phyloP scores from a whole-genome alignment of 2,329 filamentous ascomycete species.

The Rhynchosporium secalis region DNA sequence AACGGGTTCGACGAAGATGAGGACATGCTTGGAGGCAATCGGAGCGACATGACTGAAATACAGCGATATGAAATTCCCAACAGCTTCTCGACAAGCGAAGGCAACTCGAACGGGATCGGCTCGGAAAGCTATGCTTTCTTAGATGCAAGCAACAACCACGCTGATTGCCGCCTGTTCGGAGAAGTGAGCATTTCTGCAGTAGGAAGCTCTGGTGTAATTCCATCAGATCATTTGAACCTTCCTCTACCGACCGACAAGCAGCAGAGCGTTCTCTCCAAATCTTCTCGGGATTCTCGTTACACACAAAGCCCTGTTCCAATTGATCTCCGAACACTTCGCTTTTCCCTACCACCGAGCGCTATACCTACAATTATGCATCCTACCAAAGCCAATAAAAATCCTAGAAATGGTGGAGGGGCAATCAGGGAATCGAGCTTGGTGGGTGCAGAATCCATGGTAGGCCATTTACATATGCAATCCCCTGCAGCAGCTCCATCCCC shows the following conservation, averaged over 20 bases:
- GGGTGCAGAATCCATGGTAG: constrained; percentile 39
- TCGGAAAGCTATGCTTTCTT: constrained; percentile 26
- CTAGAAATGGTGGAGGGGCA: constrained; percentile 17
- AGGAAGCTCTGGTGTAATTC: constrained; percentile 38
- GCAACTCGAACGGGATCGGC: constrained; percentile 21
- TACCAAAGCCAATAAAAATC: constrained; percentile 12
- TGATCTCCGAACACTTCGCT: constrained; percentile 1
- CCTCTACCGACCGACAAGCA: constrained; percentile 25
- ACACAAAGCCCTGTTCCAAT: constrained; percentile 17
- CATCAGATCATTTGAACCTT: constrained; percentile 34
- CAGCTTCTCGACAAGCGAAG: constrained; percentile 34
- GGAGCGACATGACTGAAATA: constrained; percentile 31
- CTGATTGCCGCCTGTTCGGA: constrained; percentile 37
- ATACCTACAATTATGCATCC: constrained; percentile 27
- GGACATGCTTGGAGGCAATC: constrained; percentile 25
- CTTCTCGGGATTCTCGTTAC: constrained; percentile 15
- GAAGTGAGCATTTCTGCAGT: constrained; percentile 37
- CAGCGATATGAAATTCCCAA: constrained; percentile 34
- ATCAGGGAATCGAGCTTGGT: constrained; percentile 36
- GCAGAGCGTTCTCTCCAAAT: constrained; percentile 9
- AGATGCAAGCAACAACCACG: constrained; percentile 16
- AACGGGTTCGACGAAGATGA: constrained; percentile 27
- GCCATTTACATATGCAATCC: constrained; percentile 39
- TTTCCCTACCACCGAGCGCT: constrained; percentile 5
- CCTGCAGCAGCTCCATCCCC: constrained; percentile 33